Percentiles rank a stretch among this genome's conserved stretches.
phyloP scores from a whole-genome alignment of 1,284 basidiomycete species.

The Ceratobasidium sp. region DNA sequence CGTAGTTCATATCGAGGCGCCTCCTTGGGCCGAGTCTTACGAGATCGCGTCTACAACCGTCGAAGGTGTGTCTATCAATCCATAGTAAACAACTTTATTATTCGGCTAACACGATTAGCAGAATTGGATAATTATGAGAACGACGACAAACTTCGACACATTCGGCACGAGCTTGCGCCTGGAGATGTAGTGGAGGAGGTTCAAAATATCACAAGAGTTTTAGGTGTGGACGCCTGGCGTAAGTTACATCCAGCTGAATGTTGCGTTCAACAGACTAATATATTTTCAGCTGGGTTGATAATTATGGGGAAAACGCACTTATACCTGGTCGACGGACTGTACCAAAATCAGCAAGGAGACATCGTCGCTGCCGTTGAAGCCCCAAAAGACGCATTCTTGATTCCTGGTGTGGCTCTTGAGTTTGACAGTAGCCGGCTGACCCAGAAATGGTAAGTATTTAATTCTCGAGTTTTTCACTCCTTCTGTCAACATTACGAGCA shows the following conservation, averaged over 20 bases:
- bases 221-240: conserved; percentile 90
- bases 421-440: conserved; percentile 81
- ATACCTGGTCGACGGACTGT: conserved; percentile 93
- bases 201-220: conserved; percentile 84
- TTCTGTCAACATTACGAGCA: conserved; percentile 28
- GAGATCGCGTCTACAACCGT: conserved; percentile 75
- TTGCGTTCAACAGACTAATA: conserved; percentile 15
- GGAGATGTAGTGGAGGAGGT: conserved; percentile 95
- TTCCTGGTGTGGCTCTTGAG: conserved; percentile 86
- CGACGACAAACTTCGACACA: conserved; percentile 81
- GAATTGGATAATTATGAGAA: conserved; percentile 52
- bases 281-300: conserved; percentile 79
- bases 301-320: conserved; percentile 88
- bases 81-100: background rate
- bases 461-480: conserved; percentile 37
- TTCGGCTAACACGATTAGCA: conserved; percentile 14
- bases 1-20: conserved; percentile 72
- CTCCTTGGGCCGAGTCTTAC: conserved; percentile 85
- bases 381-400: conserved; percentile 83
- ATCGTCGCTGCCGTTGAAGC: conserved; percentile 91
- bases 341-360: conserved; percentile 88
- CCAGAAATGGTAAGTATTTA: conserved; percentile 75
- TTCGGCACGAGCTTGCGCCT: conserved; percentile 87
- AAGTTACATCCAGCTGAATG: conserved; percentile 54
- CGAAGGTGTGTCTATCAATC: conserved; percentile 63